phyloP scores from a whole-genome alignment of 805 yeast species.

The Saccharomycopsis sp. region DNA sequence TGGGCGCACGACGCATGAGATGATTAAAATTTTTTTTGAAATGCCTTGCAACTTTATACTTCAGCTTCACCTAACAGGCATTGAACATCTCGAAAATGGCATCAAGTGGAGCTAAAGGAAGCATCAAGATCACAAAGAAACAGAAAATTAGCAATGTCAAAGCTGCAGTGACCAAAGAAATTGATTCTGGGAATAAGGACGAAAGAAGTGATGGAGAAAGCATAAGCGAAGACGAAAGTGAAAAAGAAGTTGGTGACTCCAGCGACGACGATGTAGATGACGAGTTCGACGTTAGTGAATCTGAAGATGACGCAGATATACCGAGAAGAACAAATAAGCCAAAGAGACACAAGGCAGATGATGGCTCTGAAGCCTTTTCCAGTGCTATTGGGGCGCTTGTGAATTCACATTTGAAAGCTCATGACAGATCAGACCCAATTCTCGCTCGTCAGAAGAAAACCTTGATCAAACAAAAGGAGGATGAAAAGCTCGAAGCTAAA shows the following conservation, averaged over 20 bases:
- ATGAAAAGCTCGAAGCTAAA: conserved; percentile 72
- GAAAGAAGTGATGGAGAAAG: conserved; percentile 1
- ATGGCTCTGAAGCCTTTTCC: conserved; percentile 72
- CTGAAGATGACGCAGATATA: conserved; percentile 30
- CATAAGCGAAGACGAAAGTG: conserved; percentile 21
- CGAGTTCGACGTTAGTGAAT: conserved; percentile 19
- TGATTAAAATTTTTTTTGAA: no score
- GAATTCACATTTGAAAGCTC: conserved; percentile 79
- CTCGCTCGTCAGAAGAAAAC: conserved; percentile 72
- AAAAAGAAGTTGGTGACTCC: conserved; percentile 21
- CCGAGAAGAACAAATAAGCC: conserved; percentile 42
- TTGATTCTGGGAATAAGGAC: no score
- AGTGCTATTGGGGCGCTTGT: conserved; percentile 76
- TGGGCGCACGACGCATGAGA: no score
- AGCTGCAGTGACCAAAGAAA: neutral
- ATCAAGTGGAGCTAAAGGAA: conserved; percentile 5
- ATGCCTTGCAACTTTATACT: no score
- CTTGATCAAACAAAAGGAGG: conserved; percentile 61
- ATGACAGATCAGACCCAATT: conserved; percentile 83
- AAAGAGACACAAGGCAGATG: conserved; percentile 48
- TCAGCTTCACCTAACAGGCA: neutral
- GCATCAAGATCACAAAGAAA: conserved; percentile 7
- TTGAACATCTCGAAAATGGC: conserved; percentile 3
- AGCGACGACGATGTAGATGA: conserved; percentile 21
- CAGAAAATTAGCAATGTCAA: conserved; percentile 3